Evolutionary conservation across 2,329 filamentous ascomycete species (phyloP).

Genomic region (Penicillium italicum): DNA sequence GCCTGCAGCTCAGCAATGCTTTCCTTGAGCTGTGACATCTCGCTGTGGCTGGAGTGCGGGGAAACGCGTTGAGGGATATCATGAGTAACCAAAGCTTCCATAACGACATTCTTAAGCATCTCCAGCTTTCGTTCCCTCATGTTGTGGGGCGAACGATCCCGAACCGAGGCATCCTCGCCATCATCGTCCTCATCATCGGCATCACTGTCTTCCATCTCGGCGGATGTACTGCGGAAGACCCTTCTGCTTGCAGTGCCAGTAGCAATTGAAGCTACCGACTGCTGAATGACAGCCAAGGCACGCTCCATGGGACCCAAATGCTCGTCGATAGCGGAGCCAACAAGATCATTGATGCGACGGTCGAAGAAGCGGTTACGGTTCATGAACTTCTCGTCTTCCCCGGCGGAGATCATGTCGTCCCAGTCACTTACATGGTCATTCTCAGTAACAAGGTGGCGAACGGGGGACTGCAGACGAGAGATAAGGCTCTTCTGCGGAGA

Average conservation of each 20-base stretch:
- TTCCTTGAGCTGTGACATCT: conserved; percentile 39
- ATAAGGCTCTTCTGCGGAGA: conserved; percentile 62
- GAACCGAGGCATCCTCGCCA: conserved; percentile 52
- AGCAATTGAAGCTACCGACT: conserved; percentile 59
- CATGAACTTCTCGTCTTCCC: conserved; percentile 78
- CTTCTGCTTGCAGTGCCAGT: conserved; percentile 56
- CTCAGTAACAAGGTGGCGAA: conserved; percentile 62
- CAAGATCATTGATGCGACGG: conserved; percentile 78
- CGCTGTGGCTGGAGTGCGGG: conserved; percentile 30
- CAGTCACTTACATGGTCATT: conserved; percentile 76
- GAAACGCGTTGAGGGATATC: conserved; percentile 28
- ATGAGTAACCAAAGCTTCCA: conserved; percentile 61
- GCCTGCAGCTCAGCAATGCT: conserved; percentile 39
- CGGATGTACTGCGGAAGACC: conserved; percentile 64
- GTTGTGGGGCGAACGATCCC: conserved; percentile 68
- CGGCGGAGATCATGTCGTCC: conserved; percentile 79
- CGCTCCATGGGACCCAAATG: conserved; percentile 78
- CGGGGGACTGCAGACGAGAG: conserved; percentile 52
- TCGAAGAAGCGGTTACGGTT: conserved; percentile 86
- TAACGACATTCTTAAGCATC: conserved; percentile 66
- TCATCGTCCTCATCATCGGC: conserved; percentile 88
- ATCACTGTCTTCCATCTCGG: conserved; percentile 73
- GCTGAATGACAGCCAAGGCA: conserved; percentile 71
- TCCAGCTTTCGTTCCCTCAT: conserved; percentile 72
- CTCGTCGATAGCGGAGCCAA: conserved; percentile 71